Conservation (phyloP, 345 rosid species). For the Eucalyptus albens region DNA sequence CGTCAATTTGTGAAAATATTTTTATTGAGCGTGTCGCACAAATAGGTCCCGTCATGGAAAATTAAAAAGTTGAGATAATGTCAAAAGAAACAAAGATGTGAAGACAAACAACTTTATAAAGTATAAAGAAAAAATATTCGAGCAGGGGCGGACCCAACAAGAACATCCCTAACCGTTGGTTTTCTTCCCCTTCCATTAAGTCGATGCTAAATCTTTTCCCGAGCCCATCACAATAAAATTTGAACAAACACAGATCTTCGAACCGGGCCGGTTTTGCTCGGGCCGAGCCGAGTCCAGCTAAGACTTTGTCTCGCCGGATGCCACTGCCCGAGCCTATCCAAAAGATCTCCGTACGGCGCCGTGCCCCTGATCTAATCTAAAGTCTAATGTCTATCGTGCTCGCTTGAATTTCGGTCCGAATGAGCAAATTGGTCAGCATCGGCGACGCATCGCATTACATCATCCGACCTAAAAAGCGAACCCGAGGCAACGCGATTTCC, state of each 20-base stretch:
- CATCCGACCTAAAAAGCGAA: background rate
- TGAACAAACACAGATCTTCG: background rate
- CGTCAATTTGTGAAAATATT: background rate
- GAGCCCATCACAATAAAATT: background rate
- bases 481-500: background rate
- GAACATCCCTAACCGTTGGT: rapidly evolving
- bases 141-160: background rate
- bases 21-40: background rate
- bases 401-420: background rate
- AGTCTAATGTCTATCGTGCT: background rate
- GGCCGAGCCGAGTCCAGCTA: background rate
- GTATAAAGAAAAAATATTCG: background rate
- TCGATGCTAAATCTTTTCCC: background rate
- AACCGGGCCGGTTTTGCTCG: background rate
- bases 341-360: background rate
- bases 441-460: background rate
- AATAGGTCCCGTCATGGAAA: no score
- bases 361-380: background rate
- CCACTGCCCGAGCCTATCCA: background rate
- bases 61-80: no score
- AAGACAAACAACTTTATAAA: background rate
- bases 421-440: background rate
- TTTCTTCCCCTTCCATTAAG: background rate
- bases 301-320: background rate
- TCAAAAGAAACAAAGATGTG: background rate